phyloP scores from a whole-genome alignment of 2,329 filamentous ascomycete genomes.

The Aspergillus costaricaensis region DNA sequence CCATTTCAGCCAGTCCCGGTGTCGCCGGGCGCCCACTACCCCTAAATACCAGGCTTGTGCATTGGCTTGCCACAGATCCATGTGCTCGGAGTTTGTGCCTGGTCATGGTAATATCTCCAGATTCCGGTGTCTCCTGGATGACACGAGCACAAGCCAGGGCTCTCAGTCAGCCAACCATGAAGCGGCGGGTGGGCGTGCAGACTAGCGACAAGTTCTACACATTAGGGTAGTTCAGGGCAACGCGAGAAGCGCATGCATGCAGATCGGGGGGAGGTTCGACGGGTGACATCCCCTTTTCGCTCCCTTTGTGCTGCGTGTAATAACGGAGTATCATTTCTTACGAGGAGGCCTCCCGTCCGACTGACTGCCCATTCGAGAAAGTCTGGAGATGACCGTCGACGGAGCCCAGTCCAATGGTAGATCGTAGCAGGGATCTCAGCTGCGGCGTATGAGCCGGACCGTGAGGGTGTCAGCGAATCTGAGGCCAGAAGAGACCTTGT shows the following conservation, averaged over 20 bases:
- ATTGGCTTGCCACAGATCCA: constrained; percentile 13
- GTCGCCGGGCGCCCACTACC: constrained; percentile 8
- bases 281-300: constrained; percentile 7
- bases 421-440: constrained; percentile 42
- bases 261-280: constrained; percentile 11
- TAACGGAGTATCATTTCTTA: constrained; percentile 19
- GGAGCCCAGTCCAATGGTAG: constrained; percentile 41
- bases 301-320: constrained; percentile 7
- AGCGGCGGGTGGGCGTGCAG: not conserved
- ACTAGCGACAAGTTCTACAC: constrained; percentile 10
- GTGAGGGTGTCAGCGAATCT: constrained; percentile 34
- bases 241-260: constrained; percentile 16
- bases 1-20: constrained; percentile 11
- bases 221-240: constrained; percentile 17
- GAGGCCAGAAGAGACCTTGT: constrained; percentile 26
- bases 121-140: not conserved
- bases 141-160: not conserved
- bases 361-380: constrained; percentile 33
- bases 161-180: not conserved
- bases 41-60: constrained; percentile 10
- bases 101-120: constrained; percentile 11
- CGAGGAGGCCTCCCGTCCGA: constrained; percentile 18
- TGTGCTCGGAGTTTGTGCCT: constrained; percentile 12
- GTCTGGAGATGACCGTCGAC: constrained; percentile 35
- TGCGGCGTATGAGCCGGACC: constrained; percentile 30